Evolutionary conservation across 106 monocot species (phyloP).

Genomic region (Allium sativum): DNA sequence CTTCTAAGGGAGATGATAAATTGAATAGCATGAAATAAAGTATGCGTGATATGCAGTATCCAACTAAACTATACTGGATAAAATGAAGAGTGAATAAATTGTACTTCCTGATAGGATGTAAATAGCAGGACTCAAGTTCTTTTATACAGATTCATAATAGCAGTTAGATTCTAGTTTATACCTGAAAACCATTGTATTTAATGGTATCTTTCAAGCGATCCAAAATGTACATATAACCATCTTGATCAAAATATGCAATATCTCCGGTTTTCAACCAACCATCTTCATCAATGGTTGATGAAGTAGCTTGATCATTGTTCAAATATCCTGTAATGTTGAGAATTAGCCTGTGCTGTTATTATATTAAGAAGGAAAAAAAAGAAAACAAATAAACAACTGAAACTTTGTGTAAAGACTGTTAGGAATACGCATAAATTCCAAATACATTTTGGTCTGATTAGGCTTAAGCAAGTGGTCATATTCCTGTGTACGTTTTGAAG

Average conservation of each 20-base stretch:
- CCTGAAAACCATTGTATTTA: constrained; percentile 91
- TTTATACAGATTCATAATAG: neutral
- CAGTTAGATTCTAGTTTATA: neutral
- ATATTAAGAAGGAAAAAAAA: neutral
- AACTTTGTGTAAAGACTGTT: neutral
- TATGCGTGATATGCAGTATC: too few species aligned
- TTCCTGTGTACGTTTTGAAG: too few species aligned
- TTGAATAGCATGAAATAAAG: too few species aligned
- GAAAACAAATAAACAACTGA: neutral
- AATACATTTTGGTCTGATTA: too few species aligned
- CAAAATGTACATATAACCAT: constrained; percentile 55
- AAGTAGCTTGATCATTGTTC: constrained; percentile 36
- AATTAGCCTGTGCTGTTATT: too few species aligned
- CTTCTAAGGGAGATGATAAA: too few species aligned
- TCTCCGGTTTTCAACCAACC: constrained; percentile 78
- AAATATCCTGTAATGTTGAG: constrained; percentile 39
- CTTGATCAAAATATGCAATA: constrained; percentile 61
- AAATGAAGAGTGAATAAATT: too few species aligned
- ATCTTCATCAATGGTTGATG: constrained; percentile 22
- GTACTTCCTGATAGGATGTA: too few species aligned
- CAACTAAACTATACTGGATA: too few species aligned
- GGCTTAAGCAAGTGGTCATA: too few species aligned
- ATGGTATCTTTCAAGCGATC: constrained; percentile 78
- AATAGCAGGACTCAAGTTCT: neutral
- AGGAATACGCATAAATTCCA: too few species aligned